Evolutionary conservation across 2,329 filamentous ascomycete species (phyloP), one percentile per base, ranked within the genome.

Genomic region (Colletotrichum incanum): DNA sequence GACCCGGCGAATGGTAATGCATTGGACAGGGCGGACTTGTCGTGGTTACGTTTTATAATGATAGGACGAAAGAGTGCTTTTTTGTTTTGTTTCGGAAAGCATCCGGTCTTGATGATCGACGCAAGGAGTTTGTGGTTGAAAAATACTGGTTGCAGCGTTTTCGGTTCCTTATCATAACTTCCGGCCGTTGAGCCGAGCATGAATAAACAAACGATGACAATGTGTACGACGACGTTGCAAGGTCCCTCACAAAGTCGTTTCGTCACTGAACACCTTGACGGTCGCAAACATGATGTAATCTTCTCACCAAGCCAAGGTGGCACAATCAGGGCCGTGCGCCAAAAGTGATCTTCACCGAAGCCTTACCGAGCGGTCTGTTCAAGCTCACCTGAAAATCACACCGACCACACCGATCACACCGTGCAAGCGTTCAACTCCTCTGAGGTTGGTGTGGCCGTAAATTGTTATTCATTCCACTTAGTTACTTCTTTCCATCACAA

Each of bases 71-170:
- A 12, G 16, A 18, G 23, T 18, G 28, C 6, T 34, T 7, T 20
- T 61, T n/a, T 11, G 9, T n/a, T 31, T 2, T 41, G 41, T 59
- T 31, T n/a, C 4, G 16, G 8, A 28, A 45, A 63, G 68, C 68
- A 68, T 71, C 18, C 18, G 65, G 52, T 72, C 65, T 72, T 64
- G 69, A 69, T 11, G 65, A 60, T 60, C 65, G 59, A 65, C 59
- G 59, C 56, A 18, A 34, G 70, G 54, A 60, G 59, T 72, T 72
- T 12, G 20, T 14, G 39, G 39, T 20, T 31, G 26, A 50, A 23
- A 60, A 43, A 37, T 39, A 70, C 52, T 72, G 47, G 45, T 11
- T 60, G 54, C 50, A 55, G 60, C 65, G 41, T 49, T 50, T 9
- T 20, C 16, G 1, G 9, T 39, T n/a, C 26, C 1, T 14, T 34